Base-by-base conservation (phyloP, 192 early-diverging fungal genomes). In the Dissophora globulifera region DNA sequence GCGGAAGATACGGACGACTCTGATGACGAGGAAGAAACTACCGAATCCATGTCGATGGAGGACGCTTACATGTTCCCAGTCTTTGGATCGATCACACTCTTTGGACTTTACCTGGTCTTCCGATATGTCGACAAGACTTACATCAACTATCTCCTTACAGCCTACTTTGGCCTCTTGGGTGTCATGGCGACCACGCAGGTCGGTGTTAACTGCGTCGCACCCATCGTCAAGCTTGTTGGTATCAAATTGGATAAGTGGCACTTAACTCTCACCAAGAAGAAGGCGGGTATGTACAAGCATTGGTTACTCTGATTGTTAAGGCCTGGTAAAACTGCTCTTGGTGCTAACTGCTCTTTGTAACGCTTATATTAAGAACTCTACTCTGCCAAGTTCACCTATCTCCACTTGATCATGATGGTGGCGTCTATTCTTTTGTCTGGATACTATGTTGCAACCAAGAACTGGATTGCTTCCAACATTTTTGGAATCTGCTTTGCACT, bases 61-160 rank as follows among this genome's bases (percentile, higher is more conserved):
- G 96, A 98, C 69, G 96, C 96, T 23, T 93, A 94, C 62, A 88
- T 90, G 92, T 96, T 97, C 69, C 96, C 96, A 4, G 62, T 98
- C 19, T 89, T 95, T 62, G 96, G 96, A 20, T 97, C 95, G 11
- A 80, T 76, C 10, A 89, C 88, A 6, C 79, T 98, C 1, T 88
- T 97, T 46, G 85, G 85, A 2, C 81, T 98, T 49, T 98, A 96
- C 80, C 42, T 98, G 53, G 80, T 96, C 38, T 94, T 96, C 84
- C 89, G 90, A 71, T 96, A 87, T 62, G 71, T 98, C 38, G 88
- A 94, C 68, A 91, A 91, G 79, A 89, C 92, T 56, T 92, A 90
- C 75, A 85, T 98, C 63, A 95, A 94, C 69, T 64, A 85, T 30
- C 80, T 95, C 29, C 79, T 98, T 48, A 93, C 92, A 0, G 91